Evolutionary conservation across 1,284 basidiomycete genomes (phyloP).

Genomic region (Fomes fomentarius): DNA sequence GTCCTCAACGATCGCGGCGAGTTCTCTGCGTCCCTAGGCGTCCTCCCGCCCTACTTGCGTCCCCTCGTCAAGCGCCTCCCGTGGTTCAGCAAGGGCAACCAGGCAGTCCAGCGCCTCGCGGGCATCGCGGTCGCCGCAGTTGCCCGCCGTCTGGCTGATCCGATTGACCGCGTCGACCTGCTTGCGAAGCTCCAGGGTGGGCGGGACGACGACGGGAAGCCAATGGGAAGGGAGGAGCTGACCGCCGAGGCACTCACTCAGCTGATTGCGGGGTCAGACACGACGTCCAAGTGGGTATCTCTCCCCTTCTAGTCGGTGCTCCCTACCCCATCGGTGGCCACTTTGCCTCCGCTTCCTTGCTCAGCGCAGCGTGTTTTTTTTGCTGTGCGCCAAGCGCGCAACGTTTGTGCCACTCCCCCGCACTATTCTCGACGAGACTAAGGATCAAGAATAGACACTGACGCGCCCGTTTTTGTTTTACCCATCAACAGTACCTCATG

Average conservation of each 20-base stretch:
- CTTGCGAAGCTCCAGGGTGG: slow-evolving; percentile 80
- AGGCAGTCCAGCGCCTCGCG: slow-evolving; percentile 74
- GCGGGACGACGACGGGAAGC: slow-evolving; percentile 78
- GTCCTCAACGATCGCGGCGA: slow-evolving; percentile 92
- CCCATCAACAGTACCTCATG: slow-evolving; percentile 66
- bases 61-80: slow-evolving; percentile 66
- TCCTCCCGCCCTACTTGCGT: slow-evolving; percentile 73
- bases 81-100: slow-evolving; percentile 75
- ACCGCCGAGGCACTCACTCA: slow-evolving; percentile 89
- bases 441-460: no score
- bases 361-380: neutral
- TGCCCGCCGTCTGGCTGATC: slow-evolving; percentile 67
- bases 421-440: no score
- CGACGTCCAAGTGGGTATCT: slow-evolving; percentile 74
- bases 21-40: slow-evolving; percentile 84
- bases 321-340: neutral
- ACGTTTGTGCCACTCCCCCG: no score
- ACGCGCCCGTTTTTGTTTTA: no score
- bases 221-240: slow-evolving; percentile 79
- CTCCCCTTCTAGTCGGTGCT: neutral
- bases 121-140: slow-evolving; percentile 86
- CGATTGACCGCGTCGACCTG: slow-evolving; percentile 75
- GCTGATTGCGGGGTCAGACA: slow-evolving; percentile 85
- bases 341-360: neutral
- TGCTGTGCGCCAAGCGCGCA: no score